Evolutionary conservation across 495 filamentous ascomycete genomes (phyloP), one percentile per base, ranked within the genome.

Genomic region (Cercophora newfieldiana): DNA sequence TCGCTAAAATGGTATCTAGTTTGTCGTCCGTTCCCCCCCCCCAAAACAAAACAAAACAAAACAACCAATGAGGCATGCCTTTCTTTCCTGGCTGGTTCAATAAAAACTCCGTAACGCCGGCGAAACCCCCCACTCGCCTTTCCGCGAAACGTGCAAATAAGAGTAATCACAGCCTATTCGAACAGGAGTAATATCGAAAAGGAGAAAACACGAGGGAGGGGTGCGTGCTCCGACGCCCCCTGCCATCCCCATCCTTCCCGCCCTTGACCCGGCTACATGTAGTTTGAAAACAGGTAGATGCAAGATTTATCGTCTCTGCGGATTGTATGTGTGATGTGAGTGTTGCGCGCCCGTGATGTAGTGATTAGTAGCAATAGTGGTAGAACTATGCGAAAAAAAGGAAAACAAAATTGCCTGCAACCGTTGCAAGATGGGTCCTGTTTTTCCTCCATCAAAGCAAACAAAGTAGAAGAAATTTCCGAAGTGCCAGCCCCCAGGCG

Each of bases 71-170:
- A 21, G 25, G 25, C 18, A 25, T 28, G 12, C 29, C 29, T 29
- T 26, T n/a, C 21, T 7, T n/a, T 18, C 49, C 10, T 3, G 18
- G 54, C 54, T 57, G 54, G n/a, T 26, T 18, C 0, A 47, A 14
- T 29, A 10, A 30, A 31, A 22, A 60, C 33, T 60, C 57, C 57
- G n/a, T 33, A 60, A 48, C 57, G 47, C 57, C 57, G 31, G 26
- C 54, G 22, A 57, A 57, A 16, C 49, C 54, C 28, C 28, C 16
- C 31, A 47, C 57, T 25, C 30, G 29, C 57, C 19, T 60, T 26
- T 7, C 33, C 57, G 5, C 7, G 33, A 60, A 24, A 14, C 19
- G 19, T 25, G 24, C 5, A 57, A 28, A 28, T 57, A 57, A 57
- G 53, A 28, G 30, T 44, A 16, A 44, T 44, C 37, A 44, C 37